phyloP scores from a whole-genome alignment of 2,329 filamentous ascomycete species.

The Aspergillus sp. region DNA sequence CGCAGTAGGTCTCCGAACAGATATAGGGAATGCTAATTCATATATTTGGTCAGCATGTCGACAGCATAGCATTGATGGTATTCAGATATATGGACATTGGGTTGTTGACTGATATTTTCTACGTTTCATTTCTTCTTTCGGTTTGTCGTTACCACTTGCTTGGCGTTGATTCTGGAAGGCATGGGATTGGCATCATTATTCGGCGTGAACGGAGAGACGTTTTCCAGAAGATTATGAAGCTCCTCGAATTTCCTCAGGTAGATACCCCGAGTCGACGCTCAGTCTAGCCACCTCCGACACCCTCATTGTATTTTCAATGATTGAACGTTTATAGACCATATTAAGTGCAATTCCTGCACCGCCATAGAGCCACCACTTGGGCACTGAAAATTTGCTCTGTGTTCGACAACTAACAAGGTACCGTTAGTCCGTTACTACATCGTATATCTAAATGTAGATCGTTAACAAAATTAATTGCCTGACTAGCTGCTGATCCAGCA shows the following conservation, averaged over 20 bases:
- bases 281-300: conserved; percentile 41
- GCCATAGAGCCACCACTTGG: background rate
- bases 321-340: conserved; percentile 1
- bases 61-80: conserved; percentile 33
- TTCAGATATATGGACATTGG: conserved; percentile 27
- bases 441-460: background rate
- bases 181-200: conserved; percentile 41
- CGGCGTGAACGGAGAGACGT: conserved; percentile 43
- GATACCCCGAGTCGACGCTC: conserved; percentile 53
- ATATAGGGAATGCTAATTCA: conserved; percentile 21
- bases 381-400: background rate
- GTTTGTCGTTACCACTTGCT: conserved; percentile 16
- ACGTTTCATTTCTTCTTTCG: conserved; percentile 21
- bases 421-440: background rate
- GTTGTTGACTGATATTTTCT: conserved; percentile 19
- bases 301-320: conserved; percentile 25
- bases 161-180: conserved; percentile 39
- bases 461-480: background rate
- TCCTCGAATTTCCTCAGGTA: conserved; percentile 48
- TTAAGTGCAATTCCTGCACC: background rate
- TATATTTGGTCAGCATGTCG: conserved; percentile 22
- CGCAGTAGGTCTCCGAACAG: conserved; percentile 17
- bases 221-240: conserved; percentile 40
- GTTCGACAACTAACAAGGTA: no score
- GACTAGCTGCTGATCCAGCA: background rate